Evolutionary conservation across 2,329 filamentous ascomycete species (phyloP).

Genomic region (Coniochaeta prunicola): DNA sequence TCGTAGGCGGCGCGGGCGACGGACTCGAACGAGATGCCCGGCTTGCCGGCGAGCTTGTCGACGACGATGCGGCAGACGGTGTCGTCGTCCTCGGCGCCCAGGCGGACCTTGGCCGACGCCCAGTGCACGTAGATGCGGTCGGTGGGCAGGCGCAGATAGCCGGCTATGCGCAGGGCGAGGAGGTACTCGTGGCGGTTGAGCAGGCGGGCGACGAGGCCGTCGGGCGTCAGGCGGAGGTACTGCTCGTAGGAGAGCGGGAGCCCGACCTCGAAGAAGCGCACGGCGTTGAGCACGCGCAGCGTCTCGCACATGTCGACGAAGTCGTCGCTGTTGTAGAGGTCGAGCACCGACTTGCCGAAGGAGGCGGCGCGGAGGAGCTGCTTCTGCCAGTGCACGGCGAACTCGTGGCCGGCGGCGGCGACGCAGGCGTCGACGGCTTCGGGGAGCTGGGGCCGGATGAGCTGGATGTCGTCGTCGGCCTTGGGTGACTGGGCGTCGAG

Average conservation of each 20-base stretch:
- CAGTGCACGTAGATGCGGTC: constrained; percentile 94
- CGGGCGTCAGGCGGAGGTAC: constrained; percentile 82
- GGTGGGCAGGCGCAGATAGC: constrained; percentile 77
- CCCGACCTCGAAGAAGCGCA: constrained; percentile 85
- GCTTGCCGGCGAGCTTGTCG: constrained; percentile 76
- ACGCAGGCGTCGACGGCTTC: constrained; percentile 94
- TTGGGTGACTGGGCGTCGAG: constrained; percentile 92
- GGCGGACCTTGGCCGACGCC: constrained; percentile 88
- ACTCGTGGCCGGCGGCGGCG: constrained; percentile 88
- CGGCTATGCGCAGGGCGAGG: constrained; percentile 79
- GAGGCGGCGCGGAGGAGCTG: constrained; percentile 92
- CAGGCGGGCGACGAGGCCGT: constrained; percentile 77
- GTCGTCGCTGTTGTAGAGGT: constrained; percentile 96
- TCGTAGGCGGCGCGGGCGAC: constrained; percentile 92
- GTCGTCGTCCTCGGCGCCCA: constrained; percentile 80
- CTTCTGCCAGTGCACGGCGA: constrained; percentile 87
- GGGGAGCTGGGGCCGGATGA: constrained; percentile 79
- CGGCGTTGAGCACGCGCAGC: constrained; percentile 83
- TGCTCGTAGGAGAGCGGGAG: constrained; percentile 90
- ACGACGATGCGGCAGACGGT: constrained; percentile 82
- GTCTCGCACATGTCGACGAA: constrained; percentile 98
- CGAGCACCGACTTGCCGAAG: constrained; percentile 93
- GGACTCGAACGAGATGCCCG: constrained; percentile 90
- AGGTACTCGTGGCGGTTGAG: constrained; percentile 88
- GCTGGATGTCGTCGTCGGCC: constrained; percentile 93